These are phyloP conservation scores for Sordariomycetes sp. DNA, from an alignment of 2,329 filamentous ascomycete species.

Conservation along the genomic window DNA sequence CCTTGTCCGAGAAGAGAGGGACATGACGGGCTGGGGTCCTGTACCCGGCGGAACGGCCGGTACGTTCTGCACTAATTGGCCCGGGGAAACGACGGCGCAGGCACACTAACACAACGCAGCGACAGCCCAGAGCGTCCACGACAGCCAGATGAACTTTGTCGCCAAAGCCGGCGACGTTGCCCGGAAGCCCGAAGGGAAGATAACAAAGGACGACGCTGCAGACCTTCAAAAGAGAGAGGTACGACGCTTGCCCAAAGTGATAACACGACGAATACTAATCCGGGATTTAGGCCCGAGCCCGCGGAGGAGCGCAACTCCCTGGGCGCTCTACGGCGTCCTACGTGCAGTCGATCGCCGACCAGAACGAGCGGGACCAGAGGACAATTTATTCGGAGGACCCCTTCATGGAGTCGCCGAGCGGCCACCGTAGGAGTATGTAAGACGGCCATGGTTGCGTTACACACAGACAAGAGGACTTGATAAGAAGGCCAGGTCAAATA, in stretches of 20 bases:
- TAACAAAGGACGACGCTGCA: slow-evolving; percentile 19
- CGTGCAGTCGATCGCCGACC: slow-evolving; percentile 16
- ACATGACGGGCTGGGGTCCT: slow-evolving; percentile 17
- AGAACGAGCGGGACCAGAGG: slow-evolving; percentile 11
- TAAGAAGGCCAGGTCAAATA: too few species aligned
- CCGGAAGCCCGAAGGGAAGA: slow-evolving; percentile 14
- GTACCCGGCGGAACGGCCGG: slow-evolving; percentile 19
- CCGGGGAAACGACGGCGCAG: neutral
- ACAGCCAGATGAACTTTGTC: slow-evolving; percentile 20
- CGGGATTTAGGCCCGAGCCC: neutral
- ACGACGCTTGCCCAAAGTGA: neutral
- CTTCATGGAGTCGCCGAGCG: neutral
- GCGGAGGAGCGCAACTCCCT: slow-evolving; percentile 1
- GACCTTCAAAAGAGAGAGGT: slow-evolving; percentile 17
- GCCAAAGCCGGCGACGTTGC: slow-evolving; percentile 16
- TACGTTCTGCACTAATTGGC: neutral
- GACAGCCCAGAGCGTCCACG: slow-evolving; percentile 20
- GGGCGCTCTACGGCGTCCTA: slow-evolving; percentile 16
- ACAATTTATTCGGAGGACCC: neutral
- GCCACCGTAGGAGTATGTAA: neutral
- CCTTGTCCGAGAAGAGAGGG: slow-evolving; percentile 15
- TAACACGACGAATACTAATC: neutral
- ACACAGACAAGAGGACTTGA: too few species aligned
- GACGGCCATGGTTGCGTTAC: too few species aligned
- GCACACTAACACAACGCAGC: slow-evolving; percentile 7